Conservation (phyloP, 148 eudicot species). For the Cornus suecica region DNA sequence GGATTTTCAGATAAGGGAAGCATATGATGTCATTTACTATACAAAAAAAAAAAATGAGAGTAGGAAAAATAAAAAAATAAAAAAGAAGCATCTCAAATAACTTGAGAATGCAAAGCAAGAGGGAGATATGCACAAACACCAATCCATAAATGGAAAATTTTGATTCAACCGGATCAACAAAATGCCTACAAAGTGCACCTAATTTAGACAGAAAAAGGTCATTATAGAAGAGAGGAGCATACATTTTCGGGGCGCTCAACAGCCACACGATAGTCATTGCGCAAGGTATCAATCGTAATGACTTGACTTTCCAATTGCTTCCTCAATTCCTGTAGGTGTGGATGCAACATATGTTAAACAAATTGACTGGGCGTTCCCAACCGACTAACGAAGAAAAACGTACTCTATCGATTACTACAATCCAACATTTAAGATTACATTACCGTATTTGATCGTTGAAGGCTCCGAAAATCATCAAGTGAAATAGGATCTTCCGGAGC, state of each 20-base stretch:
- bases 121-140: background rate
- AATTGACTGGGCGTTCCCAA: background rate
- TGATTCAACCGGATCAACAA: background rate
- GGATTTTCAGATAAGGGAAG: background rate
- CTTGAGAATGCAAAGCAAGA: background rate
- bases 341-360: background rate
- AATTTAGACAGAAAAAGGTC: constrained; percentile 4
- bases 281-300: constrained; percentile 59
- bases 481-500: constrained; percentile 92
- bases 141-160: background rate
- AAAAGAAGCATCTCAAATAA: background rate
- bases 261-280: constrained; percentile 63
- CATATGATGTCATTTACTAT: background rate
- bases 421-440: background rate
- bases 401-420: background rate
- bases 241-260: constrained; percentile 73
- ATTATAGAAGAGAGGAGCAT: constrained; percentile 25
- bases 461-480: constrained; percentile 93
- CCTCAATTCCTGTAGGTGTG: constrained; percentile 68
- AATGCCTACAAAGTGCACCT: constrained; percentile 13
- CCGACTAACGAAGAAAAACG: background rate
- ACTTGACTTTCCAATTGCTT: constrained; percentile 83
- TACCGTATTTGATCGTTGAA: constrained; percentile 94
- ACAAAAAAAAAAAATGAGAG: no score
- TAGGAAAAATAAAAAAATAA: no score